Percentiles rank a stretch among this genome's conserved stretches.
Evolutionary conservation across 257 asterid species (phyloP).

Genomic region (Asclepias syriaca): DNA sequence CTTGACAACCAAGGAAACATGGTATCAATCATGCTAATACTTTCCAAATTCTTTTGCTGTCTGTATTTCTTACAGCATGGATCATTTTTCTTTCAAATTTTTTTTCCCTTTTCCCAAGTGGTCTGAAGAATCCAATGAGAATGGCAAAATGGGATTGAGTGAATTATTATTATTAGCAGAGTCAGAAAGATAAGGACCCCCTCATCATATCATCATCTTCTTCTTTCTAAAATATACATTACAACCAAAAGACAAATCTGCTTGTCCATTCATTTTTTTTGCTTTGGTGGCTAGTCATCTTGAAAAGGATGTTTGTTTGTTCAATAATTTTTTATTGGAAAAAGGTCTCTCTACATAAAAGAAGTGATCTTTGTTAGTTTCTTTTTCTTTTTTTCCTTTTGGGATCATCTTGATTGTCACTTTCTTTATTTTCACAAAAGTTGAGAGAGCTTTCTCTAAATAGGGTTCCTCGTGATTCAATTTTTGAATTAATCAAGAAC

Average conservation of each 20-base stretch:
- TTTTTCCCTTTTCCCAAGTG: not conserved
- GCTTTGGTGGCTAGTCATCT: conserved; percentile 6
- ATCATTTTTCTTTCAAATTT: too few relatives aligned
- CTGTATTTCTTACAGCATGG: too few relatives aligned
- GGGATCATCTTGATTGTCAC: not conserved
- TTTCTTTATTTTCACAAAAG: not conserved
- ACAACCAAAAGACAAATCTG: not conserved
- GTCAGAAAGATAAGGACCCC: conserved; percentile 14
- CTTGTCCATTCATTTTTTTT: conserved; percentile 2
- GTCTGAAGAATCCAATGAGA: not conserved
- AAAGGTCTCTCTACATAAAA: not conserved
- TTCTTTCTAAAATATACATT: not conserved
- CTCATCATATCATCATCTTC: not conserved
- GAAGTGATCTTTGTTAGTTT: too few relatives aligned
- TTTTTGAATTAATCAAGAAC: too few relatives aligned
- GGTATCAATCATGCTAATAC: not conserved
- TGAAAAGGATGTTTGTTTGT: not conserved
- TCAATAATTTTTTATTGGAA: conserved; percentile 2
- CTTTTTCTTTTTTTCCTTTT: not conserved
- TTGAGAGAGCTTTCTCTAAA: too few relatives aligned
- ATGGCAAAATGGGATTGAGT: not conserved
- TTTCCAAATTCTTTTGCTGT: too few relatives aligned
- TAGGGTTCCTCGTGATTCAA: too few relatives aligned
- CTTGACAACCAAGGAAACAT: not conserved
- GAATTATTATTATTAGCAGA: not conserved